Evolutionary conservation across 2,329 filamentous ascomycete genomes (phyloP), one percentile per base, ranked within the genome.

Genomic region (Colletotrichum sansevieriae): DNA sequence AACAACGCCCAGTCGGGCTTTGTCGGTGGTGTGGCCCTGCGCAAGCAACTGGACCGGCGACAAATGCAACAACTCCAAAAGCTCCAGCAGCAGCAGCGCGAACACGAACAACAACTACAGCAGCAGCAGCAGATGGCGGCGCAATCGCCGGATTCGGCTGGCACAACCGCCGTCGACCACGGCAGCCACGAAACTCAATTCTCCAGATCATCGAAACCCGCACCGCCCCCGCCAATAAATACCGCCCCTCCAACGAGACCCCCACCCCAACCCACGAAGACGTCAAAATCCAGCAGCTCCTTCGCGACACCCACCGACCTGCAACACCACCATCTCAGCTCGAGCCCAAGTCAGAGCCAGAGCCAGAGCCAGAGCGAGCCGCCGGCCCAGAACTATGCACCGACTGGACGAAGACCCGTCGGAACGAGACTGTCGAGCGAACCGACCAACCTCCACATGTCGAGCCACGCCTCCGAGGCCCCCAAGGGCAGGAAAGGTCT

Each of bases 21-120:
- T 72, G 84, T 89, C 57, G 87, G 87, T 15, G 87, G 87, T 3
- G 76, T 87, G 12, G 85, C 86, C 3, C 75, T 88, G 66, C 79
- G 81, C 71, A 87, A 88, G 54, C 84, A 73, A 49, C 77, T 78
- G 49, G 44, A 76, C 54, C 72, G 73, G 12, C 29, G 57, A n/a
- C 76, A 74, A 62, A 71, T 55, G 7, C 69, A 65, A 25, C 74
- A 57, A 58, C 51, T 58, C 49, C 55, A 39, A 54, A 46, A 54
- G n/a, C 20, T 63, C 10, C 37, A 76, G 47, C 72, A 73, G 10
- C 35, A 60, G 25, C 76, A 74, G 60, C 71, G 57, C 11, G 68
- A 68, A 33, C 73, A 73, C 49, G 18, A 57, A 54, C 54, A 59
- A 46, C 54, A 47, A 58, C 11, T 63, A 25, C 37, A 72, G 70